A percentile compares a stretch with the other conserved stretches of the same genome.
These are phyloP conservation scores for Metschnikowia cubensis DNA, from an alignment of 805 yeast genomes.

Conservation along the genomic window DNA sequence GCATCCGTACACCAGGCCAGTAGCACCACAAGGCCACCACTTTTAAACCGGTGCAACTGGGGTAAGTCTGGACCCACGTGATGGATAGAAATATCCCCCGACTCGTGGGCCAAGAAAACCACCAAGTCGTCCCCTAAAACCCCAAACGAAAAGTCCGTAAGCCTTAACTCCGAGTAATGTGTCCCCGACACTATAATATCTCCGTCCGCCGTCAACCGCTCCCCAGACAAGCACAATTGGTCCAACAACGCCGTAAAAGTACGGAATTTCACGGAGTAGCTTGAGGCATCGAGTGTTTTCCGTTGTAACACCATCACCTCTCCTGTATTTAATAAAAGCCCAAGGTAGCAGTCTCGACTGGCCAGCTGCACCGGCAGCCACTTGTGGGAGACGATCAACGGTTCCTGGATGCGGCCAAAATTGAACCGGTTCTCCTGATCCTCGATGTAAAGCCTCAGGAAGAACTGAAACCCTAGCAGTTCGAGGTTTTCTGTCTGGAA, in stretches of 20 bases:
- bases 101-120: constrained; percentile 16
- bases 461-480: constrained; percentile 28
- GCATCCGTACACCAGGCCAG: constrained; percentile 15
- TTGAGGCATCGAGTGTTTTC: constrained; percentile 20
- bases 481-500: constrained; percentile 27
- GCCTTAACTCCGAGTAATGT: constrained; percentile 22
- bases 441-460: constrained; percentile 23
- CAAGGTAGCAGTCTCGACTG: constrained; percentile 29
- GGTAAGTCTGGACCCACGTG: constrained; percentile 8
- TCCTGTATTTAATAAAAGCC: constrained; percentile 35
- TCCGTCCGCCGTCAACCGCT: constrained; percentile 15
- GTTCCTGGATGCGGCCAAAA: constrained; percentile 31
- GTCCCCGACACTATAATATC: constrained; percentile 20
- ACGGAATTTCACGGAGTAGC: constrained; percentile 23
- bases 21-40: constrained; percentile 11
- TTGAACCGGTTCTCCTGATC: constrained; percentile 27
- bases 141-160: constrained; percentile 28
- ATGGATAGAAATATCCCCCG: constrained; percentile 17
- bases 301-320: constrained; percentile 33
- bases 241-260: constrained; percentile 25
- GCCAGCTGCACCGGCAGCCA: constrained; percentile 28
- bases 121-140: constrained; percentile 7
- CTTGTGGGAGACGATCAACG: constrained; percentile 29
- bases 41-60: constrained; percentile 2
- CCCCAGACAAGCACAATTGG: constrained; percentile 20